Evolutionary conservation across 768 basidiomycete genomes (phyloP).

Genomic region (Hortiboletus flavorubellus): DNA sequence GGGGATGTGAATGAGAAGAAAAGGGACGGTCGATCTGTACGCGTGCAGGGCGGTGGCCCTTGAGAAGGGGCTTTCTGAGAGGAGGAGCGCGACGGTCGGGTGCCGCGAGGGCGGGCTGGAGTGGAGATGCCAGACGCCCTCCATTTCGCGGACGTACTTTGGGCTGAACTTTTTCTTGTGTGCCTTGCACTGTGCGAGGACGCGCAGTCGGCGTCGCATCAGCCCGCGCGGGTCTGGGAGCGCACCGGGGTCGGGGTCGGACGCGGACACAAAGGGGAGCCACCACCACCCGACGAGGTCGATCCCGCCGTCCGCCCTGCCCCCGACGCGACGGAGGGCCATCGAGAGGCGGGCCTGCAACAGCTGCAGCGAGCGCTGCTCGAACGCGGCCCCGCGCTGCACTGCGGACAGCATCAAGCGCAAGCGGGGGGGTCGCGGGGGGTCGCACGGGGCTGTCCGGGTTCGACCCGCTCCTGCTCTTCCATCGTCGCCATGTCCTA

Average conservation of each 20-base stretch:
- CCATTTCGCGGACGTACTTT: constrained; percentile 81
- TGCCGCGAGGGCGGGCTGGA: not conserved
- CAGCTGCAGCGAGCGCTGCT: constrained; percentile 59
- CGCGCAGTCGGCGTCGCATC: constrained; percentile 55
- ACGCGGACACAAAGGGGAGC: constrained; percentile 46
- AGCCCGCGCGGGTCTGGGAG: constrained; percentile 16
- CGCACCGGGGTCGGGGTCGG: constrained; percentile 1
- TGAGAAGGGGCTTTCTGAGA: constrained; percentile 82
- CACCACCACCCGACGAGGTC: constrained; percentile 95
- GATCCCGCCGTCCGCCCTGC: constrained; percentile 86
- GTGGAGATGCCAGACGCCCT: constrained; percentile 68
- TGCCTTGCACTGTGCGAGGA: constrained; percentile 90
- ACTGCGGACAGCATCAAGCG: constrained; percentile 45
- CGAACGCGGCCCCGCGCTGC: constrained; percentile 72
- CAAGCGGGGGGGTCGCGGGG: constrained; percentile 16
- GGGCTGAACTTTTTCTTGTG: constrained; percentile 80
- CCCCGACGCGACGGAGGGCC: constrained; percentile 75
- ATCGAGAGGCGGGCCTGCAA: constrained; percentile 71
- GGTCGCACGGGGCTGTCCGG: constrained; percentile 24
- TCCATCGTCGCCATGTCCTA: constrained; percentile 41
- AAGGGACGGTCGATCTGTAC: constrained; percentile 70
- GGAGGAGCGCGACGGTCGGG: constrained; percentile 59
- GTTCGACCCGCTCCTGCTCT: no score
- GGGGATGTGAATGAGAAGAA: constrained; percentile 78
- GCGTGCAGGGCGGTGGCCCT: constrained; percentile 64